A percentile compares a stretch with the other conserved stretches of the same genome.
These are phyloP conservation scores for Telopea speciosissima DNA, from an alignment of 177 flowering plant species.

Conservation along the genomic window DNA sequence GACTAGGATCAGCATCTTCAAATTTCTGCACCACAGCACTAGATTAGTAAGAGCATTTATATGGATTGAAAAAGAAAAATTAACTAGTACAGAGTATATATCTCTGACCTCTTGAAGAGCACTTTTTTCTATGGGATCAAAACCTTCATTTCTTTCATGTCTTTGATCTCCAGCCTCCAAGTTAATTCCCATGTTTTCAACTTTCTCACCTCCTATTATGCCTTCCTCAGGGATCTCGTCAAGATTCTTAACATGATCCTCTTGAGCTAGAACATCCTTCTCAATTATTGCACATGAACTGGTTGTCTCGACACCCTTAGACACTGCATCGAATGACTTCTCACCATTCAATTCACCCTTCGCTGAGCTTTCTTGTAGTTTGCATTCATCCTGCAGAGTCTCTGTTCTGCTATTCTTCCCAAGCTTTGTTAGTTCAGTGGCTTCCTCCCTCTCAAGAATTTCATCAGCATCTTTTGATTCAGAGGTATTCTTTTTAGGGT, in stretches of 20 bases:
- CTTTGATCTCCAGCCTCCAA: neutral
- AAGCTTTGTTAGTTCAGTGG: neutral
- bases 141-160: neutral
- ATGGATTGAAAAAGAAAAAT: slow-evolving; percentile 1
- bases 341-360: slow-evolving; percentile 5
- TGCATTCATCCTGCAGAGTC: neutral
- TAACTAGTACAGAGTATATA: neutral
- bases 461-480: neutral
- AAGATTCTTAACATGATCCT: slow-evolving; percentile 1
- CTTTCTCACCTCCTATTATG: neutral
- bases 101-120: slow-evolving; percentile 17
- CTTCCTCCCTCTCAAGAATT: neutral
- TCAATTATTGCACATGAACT: slow-evolving; percentile 4
- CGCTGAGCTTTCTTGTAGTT: neutral
- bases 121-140: neutral
- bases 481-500: neutral
- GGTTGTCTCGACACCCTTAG: slow-evolving; percentile 9
- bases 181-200: slow-evolving; percentile 11
- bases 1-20: slow-evolving; percentile 9
- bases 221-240: slow-evolving; percentile 16
- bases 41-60: slow-evolving; percentile 2
- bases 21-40: slow-evolving; percentile 17
- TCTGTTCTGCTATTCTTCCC: neutral
- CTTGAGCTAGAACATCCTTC: slow-evolving; percentile 15
- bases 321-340: slow-evolving; percentile 3